These are phyloP conservation scores for Coniochaeta ligniaria DNA, from an alignment of 2,329 filamentous ascomycete genomes.

Conservation along the genomic window DNA sequence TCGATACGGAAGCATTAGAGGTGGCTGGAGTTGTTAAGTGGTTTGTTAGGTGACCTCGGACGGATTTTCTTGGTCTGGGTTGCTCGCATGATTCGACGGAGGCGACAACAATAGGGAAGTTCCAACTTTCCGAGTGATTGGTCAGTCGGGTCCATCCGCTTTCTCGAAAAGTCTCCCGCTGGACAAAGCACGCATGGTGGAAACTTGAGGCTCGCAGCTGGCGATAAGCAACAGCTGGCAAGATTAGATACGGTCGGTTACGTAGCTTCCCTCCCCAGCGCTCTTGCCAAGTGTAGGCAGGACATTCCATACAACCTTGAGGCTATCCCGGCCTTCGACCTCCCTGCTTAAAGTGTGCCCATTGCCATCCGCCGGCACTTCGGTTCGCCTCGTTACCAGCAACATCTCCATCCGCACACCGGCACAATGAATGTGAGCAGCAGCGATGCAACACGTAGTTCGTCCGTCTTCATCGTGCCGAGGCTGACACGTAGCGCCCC, in stretches of 20 bases:
- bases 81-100: neutral
- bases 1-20: neutral
- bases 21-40: neutral
- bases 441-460: conserved; percentile 1
- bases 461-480: conserved; percentile 2
- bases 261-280: neutral
- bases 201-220: neutral
- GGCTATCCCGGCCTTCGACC: neutral
- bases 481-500: conserved; percentile 15
- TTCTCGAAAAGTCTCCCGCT: neutral
- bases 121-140: neutral
- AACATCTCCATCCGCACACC: neutral
- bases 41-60: neutral
- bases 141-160: neutral
- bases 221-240: neutral
- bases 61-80: neutral
- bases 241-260: neutral
- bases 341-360: neutral
- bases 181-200: neutral
- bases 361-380: neutral
- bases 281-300: neutral
- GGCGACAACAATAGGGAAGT: neutral
- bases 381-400: neutral
- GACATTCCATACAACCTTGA: neutral
- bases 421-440: conserved; percentile 47